Evolutionary conservation across 2,329 filamentous ascomycete genomes (phyloP), one percentile per base, ranked within the genome.

Genomic region (Fusarium coicis): DNA sequence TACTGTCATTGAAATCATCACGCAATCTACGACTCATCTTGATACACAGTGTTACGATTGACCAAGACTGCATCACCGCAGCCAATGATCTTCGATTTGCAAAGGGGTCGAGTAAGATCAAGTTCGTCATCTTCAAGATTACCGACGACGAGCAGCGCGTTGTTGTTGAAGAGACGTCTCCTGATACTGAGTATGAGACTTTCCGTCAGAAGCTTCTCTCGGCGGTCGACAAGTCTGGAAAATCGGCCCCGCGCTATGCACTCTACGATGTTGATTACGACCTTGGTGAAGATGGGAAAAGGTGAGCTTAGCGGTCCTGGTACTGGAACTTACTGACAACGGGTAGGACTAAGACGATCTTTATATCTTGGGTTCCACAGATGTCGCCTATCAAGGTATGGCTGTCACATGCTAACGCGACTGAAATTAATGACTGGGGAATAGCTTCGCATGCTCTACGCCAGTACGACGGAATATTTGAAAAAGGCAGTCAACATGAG

Each of bases 401-500:
- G 23, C 18, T 34, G 21, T 40, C 36, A 47, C 44, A 34, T 32
- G n/a, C 14, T 19, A 7, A 18, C 4, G 7, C 2, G n/a, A 34
- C 21, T 42, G 4, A 10, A 10, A 14, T 19, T 23, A 7, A 23
- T 49, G 34, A 49, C 11, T 23, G 18, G 5, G 4, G 26, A 28
- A 12, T 7, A 75, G 74, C 61, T 71, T 37, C 74, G 74, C 14
- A 75, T 72, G 73, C 47, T 75, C 11, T 72, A 75, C n/a, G 73
- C 74, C 16, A 75, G 64, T 21, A 75, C 73, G 2, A 69, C 68
- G 58, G 73, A 75, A n/a, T 49, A 72, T n/a, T 15, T 75, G n/a
- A 75, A 74, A 23, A 74, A 40, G 8, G 63, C 70, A 19, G 36
- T 75, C 7, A 74, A 74, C 5, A 43, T 75, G 11, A 60, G 70